phyloP scores from a whole-genome alignment of 148 eudicot species.

The Rhododendron mucronatum region DNA sequence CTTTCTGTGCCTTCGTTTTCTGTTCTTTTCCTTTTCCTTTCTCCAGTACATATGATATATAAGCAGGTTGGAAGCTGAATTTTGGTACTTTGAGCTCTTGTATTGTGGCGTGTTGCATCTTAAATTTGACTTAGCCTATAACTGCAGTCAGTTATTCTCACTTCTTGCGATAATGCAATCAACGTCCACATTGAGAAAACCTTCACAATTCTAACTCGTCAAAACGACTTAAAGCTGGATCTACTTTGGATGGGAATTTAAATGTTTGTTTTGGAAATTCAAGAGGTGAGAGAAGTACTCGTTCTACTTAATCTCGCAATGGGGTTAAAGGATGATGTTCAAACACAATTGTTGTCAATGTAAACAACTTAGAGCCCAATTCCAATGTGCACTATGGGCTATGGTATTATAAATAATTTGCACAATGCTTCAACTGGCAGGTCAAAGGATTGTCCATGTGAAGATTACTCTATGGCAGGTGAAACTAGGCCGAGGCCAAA shows the following conservation, averaged over 20 bases:
- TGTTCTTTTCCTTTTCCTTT: conserved; percentile 20
- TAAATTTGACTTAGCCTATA: neutral
- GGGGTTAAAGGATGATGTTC: neutral
- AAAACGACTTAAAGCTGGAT: neutral
- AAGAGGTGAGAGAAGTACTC: neutral
- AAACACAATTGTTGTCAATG: neutral
- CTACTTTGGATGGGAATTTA: neutral
- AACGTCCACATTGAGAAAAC: neutral
- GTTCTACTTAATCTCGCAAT: neutral
- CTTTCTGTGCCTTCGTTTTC: conserved; percentile 8
- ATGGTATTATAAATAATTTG: neutral
- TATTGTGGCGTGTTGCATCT: neutral
- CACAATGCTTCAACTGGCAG: neutral
- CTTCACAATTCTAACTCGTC: neutral
- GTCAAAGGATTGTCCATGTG: neutral
- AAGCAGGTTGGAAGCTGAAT: conserved; percentile 24
- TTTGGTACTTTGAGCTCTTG: conserved; percentile 22
- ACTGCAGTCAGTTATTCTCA: neutral
- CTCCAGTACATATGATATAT: conserved; percentile 14
- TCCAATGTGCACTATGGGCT: neutral
- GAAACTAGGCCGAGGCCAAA: neutral
- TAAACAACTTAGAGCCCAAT: neutral
- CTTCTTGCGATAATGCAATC: neutral
- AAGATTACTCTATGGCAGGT: neutral
- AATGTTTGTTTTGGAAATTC: neutral